phyloP scores from a whole-genome alignment of 2,329 filamentous ascomycete genomes.

The Tolypocladium tropicale region DNA sequence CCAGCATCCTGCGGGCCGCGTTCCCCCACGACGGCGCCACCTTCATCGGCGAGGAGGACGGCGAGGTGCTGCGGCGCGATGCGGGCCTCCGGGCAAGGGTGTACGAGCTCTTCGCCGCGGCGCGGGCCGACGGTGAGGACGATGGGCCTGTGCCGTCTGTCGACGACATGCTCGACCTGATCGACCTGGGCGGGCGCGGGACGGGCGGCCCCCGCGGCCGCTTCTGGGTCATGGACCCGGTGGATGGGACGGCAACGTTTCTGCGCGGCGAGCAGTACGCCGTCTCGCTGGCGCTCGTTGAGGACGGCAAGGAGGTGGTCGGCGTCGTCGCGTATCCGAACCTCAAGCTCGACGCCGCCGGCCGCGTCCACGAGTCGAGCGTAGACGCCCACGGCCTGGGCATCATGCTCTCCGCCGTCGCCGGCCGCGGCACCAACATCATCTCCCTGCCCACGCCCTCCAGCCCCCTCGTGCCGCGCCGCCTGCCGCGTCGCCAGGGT shows the following conservation, averaged over 20 bases:
- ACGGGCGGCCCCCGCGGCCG: constrained; percentile 23
- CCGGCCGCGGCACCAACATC: constrained; percentile 18
- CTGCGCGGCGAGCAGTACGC: constrained; percentile 52
- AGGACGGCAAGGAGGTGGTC: constrained; percentile 45
- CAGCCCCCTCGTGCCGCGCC: constrained; percentile 9
- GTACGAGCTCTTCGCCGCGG: constrained; percentile 39
- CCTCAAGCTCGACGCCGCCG: constrained; percentile 24
- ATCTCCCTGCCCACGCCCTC: constrained; percentile 12
- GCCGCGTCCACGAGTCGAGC: constrained; percentile 22
- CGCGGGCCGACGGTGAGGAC: neutral
- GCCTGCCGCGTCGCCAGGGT: constrained; percentile 11
- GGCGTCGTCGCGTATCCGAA: constrained; percentile 55
- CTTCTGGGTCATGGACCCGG: constrained; percentile 54
- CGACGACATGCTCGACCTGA: constrained; percentile 49
- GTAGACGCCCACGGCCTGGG: constrained; percentile 23
- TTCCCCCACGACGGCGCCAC: constrained; percentile 38
- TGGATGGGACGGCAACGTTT: constrained; percentile 55
- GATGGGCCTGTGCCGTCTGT: constrained; percentile 23
- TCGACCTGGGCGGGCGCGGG: constrained; percentile 44
- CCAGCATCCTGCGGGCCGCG: constrained; percentile 39
- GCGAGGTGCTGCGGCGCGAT: constrained; percentile 39
- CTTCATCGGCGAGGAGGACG: constrained; percentile 54
- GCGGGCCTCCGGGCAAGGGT: constrained; percentile 38
- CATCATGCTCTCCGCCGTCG: constrained; percentile 22
- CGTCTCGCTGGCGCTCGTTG: constrained; percentile 47